Evolutionary conservation across 192 early-diverging fungal genomes (phyloP), one percentile per base, ranked within the genome.

Genomic region (Rhizoclosmatium globosum): DNA sequence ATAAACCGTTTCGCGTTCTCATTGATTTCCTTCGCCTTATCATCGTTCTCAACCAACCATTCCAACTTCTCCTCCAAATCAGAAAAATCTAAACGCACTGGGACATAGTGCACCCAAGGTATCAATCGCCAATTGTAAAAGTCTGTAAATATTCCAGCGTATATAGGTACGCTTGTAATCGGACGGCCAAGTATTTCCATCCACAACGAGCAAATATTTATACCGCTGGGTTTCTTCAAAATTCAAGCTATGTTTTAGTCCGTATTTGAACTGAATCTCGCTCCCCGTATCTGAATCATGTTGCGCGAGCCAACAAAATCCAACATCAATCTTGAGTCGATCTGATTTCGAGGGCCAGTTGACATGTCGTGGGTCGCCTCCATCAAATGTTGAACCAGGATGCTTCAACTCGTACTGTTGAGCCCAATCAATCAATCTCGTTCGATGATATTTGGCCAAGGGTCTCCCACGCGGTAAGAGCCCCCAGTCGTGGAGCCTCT

Each of bases 191-290:
- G 23, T 74, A 57, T 74, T 74, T 13, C 71, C 71, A 3, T 74
- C 71, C 2, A 70, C 17, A 1, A 70, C 47, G 19, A 70, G 46
- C 19, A 77, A 68, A 74, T 77, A 78, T 57, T 78, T 78, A 53
- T 41, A 78, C n/a, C 56, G 3, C 31, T 31, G 17, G 2, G 64
- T 76, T 57, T 78, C 21, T 53, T 78, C 53, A 59, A 78, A 78
- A 13, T n/a, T 23, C 15, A 78, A n/a, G n/a, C n/a, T n/a, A n/a
- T n/a, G n/a, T n/a, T n/a, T n/a, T n/a, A n/a, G n/a, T n/a, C n/a
- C n/a, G n/a, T n/a, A n/a, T n/a, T n/a, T n/a, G n/a, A n/a, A n/a
- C n/a, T n/a, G n/a, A n/a, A n/a, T n/a, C n/a, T n/a, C n/a, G n/a
- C n/a, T 42, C 21, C 21, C 21, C 11, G 21, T 21, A 7, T 17